Conservation (phyloP, 441 rosid species). For the Populus hybrid region DNA sequence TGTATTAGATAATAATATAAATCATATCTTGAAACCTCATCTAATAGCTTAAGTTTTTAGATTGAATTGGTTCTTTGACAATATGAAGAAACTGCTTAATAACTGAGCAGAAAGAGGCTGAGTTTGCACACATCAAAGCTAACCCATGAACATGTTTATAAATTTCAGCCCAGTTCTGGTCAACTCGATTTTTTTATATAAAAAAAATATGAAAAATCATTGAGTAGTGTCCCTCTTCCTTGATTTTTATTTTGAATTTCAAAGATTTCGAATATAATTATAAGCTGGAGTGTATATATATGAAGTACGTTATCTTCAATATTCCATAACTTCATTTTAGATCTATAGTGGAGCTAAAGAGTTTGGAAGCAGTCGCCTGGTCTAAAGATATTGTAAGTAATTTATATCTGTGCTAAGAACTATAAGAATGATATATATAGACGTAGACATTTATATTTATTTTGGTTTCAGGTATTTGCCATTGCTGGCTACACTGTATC, state of each 20-base stretch:
- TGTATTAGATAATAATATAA: no score
- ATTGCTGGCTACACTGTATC: constrained; percentile 35
- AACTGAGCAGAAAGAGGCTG: no score
- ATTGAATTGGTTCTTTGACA: no score
- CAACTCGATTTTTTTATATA: no score
- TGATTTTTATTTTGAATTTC: constrained; percentile 29
- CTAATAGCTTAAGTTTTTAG: no score
- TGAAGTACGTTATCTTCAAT: not conserved
- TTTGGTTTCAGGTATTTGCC: constrained; percentile 39
- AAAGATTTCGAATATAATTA: not conserved
- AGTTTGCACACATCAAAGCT: no score
- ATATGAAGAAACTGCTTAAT: no score
- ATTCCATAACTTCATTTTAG: constrained; percentile 34
- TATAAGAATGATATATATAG: no score
- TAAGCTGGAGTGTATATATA: not conserved
- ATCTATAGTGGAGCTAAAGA: constrained; percentile 48
- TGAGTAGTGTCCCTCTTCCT: not conserved
- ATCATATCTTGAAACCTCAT: no score
- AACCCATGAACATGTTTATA: no score
- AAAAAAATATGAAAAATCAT: not conserved
- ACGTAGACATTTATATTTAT: not conserved
- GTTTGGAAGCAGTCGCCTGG: constrained; percentile 44
- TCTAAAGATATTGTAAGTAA: constrained; percentile 47
- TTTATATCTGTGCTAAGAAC: not conserved
- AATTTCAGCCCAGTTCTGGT: no score